phyloP scores from a whole-genome alignment of 2,329 filamentous ascomycete species.

The Plenodomus biglobosus region DNA sequence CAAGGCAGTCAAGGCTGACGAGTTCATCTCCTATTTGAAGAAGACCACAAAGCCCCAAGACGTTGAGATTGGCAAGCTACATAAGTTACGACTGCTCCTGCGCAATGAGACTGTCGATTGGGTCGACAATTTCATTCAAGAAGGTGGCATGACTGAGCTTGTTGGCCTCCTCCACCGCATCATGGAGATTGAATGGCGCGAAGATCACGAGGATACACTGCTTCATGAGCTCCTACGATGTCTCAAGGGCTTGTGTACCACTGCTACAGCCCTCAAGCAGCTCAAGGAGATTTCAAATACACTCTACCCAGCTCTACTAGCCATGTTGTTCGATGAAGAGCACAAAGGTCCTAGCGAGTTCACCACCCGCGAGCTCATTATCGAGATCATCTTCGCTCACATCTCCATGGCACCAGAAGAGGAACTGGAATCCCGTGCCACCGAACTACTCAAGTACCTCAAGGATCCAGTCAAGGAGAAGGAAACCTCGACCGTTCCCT shows the following conservation, averaged over 20 bases:
- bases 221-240: conserved; percentile 91
- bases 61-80: conserved; percentile 91
- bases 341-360: conserved; percentile 98
- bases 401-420: conserved; percentile 62
- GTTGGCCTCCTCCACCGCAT: conserved; percentile 85
- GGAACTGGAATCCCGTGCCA: conserved; percentile 69
- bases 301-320: conserved; percentile 81
- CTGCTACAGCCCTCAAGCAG: conserved; percentile 79
- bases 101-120: conserved; percentile 94
- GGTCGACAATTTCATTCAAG: conserved; percentile 88
- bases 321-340: conserved; percentile 95
- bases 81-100: conserved; percentile 85
- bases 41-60: conserved; percentile 78
- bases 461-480: conserved; percentile 73
- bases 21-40: conserved; percentile 83
- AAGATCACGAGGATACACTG: conserved; percentile 92
- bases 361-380: conserved; percentile 86
- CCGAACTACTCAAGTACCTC: conserved; percentile 75
- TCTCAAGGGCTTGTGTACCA: conserved; percentile 91
- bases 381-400: conserved; percentile 85
- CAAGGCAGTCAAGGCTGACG: conserved; percentile 71
- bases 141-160: conserved; percentile 91
- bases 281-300: conserved; percentile 76
- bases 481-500: conserved; percentile 74
- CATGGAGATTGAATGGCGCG: conserved; percentile 94